These are phyloP conservation scores for Hanseniaspora occidentalis DNA, from an alignment of 805 yeast species.

Conservation along the genomic window DNA sequence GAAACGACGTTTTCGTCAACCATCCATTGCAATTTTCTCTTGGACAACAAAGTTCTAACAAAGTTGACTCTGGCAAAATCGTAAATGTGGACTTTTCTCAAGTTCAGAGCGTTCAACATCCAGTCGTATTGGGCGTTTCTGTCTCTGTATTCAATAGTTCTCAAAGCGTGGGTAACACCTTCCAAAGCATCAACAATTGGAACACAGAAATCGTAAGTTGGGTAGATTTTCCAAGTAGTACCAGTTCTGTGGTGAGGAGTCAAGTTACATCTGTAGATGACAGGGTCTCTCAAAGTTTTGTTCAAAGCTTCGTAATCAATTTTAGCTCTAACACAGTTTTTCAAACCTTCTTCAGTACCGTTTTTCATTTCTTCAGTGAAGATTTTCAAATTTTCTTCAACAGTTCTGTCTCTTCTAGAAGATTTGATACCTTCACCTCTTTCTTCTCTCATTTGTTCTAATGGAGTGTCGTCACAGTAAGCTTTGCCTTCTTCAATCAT, in stretches of 20 bases:
- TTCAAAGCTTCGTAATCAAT: conserved; percentile 83
- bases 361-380: conserved; percentile 88
- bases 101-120: conserved; percentile 69
- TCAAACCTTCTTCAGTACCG: conserved; percentile 86
- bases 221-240: conserved; percentile 85
- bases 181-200: conserved; percentile 92
- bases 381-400: conserved; percentile 80
- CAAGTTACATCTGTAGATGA: conserved; percentile 90
- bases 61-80: conserved; percentile 97
- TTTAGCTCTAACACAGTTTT: conserved; percentile 93
- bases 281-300: conserved; percentile 97
- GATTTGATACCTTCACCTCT: conserved; percentile 96
- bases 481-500: conserved; percentile 94
- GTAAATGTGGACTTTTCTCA: conserved; percentile 94
- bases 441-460: conserved; percentile 94
- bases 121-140: conserved; percentile 97
- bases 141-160: conserved; percentile 98
- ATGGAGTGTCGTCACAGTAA: conserved; percentile 92
- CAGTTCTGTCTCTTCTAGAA: conserved; percentile 79
- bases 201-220: conserved; percentile 97
- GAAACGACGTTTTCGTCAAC: conserved; percentile 80
- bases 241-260: conserved; percentile 99
- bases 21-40: conserved; percentile 98
- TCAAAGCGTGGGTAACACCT: conserved; percentile 95
- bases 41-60: conserved; percentile 86